phyloP scores from a whole-genome alignment of 116 monocot species.

The Thalassia testudinum region DNA sequence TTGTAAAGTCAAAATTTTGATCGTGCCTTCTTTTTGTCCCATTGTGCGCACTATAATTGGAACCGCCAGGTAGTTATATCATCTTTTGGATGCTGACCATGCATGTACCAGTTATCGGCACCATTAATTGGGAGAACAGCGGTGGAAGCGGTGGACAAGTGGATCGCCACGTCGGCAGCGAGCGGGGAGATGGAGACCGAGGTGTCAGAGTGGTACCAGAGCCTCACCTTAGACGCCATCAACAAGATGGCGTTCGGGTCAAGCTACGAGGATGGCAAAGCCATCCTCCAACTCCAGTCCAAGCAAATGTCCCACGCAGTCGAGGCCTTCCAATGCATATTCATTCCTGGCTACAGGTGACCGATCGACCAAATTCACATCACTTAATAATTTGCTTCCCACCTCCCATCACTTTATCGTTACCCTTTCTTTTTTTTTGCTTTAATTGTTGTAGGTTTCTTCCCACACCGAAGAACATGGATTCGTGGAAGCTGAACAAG shows the following conservation, averaged over 20 bases:
- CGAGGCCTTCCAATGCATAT: constrained; percentile 71
- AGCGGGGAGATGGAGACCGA: constrained; percentile 68
- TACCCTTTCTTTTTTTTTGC: too few species aligned
- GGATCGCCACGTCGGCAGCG: constrained; percentile 14
- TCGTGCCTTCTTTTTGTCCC: too few species aligned
- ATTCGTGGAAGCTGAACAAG: constrained; percentile 73
- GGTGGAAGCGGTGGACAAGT: constrained; percentile 46
- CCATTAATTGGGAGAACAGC: constrained; percentile 56
- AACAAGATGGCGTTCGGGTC: constrained; percentile 61
- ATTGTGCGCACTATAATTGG: too few species aligned
- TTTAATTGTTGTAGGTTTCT: constrained; percentile 45
- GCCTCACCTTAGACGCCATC: constrained; percentile 72
- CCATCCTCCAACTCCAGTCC: constrained; percentile 62
- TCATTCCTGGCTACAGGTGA: constrained; percentile 87
- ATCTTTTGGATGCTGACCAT: too few species aligned
- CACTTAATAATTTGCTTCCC: background rate
- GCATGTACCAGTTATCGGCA: constrained; percentile 31
- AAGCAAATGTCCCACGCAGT: constrained; percentile 77
- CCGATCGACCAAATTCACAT: background rate
- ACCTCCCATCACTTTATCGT: too few species aligned
- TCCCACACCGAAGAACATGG: constrained; percentile 63
- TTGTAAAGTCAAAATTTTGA: background rate
- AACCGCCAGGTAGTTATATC: too few species aligned
- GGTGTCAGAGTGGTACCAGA: constrained; percentile 87
- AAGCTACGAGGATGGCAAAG: constrained; percentile 74